Percentiles rank a stretch among this genome's conserved stretches.
These are phyloP conservation scores for Lachnellula hyalina DNA, from an alignment of 2,329 filamentous ascomycete species.

Conservation along the genomic window DNA sequence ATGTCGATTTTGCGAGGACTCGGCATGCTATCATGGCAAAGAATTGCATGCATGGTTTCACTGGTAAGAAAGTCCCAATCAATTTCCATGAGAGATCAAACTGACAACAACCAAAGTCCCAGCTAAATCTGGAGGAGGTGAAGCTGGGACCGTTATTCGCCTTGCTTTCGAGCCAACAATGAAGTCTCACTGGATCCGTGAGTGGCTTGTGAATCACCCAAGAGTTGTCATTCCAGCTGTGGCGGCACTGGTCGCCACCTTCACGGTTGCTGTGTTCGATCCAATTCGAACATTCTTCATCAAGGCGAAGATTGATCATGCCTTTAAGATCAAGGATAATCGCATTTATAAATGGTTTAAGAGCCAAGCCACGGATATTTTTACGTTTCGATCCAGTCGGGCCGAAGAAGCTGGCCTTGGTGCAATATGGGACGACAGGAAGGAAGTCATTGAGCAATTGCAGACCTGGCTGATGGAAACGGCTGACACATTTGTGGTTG, in stretches of 20 bases:
- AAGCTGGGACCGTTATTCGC: constrained; percentile 68
- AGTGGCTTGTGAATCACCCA: constrained; percentile 83
- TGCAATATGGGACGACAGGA: constrained; percentile 81
- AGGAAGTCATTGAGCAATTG: constrained; percentile 74
- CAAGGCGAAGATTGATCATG: constrained; percentile 76
- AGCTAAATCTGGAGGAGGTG: constrained; percentile 67
- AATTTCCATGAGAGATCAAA: no score
- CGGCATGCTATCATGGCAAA: constrained; percentile 29
- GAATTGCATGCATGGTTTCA: constrained; percentile 75
- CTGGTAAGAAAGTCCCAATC: constrained; percentile 24
- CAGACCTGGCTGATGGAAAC: constrained; percentile 83
- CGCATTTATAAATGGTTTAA: constrained; percentile 76
- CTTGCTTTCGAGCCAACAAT: constrained; percentile 78
- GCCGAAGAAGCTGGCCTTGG: constrained; percentile 65
- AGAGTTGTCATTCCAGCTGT: constrained; percentile 80
- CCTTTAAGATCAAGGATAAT: constrained; percentile 69
- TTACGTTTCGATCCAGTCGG: constrained; percentile 52
- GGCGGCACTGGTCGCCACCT: constrained; percentile 72
- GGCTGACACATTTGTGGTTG: constrained; percentile 85
- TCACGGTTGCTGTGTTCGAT: constrained; percentile 87
- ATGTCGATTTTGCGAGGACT: constrained; percentile 68
- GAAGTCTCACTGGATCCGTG: constrained; percentile 73
- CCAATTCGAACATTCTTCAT: constrained; percentile 93
- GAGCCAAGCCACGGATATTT: constrained; percentile 61
- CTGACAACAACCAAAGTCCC: constrained; percentile 38